Base-by-base conservation (phyloP, 257 asterid species). In the Nicotiana obtusifolia region DNA sequence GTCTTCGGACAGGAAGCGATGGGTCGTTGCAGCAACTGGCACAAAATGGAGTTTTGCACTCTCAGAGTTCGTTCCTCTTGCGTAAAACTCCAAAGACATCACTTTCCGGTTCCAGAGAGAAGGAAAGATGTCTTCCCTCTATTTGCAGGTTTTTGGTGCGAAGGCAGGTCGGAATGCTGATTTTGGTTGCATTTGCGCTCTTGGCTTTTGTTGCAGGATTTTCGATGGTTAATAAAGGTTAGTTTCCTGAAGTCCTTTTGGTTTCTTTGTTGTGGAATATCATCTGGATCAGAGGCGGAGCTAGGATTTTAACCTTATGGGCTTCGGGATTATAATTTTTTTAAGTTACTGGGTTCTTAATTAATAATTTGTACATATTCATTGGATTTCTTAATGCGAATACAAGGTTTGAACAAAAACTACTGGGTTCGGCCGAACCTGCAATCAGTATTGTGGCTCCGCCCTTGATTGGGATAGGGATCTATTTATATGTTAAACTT, bases 141-240 rank as follows among this genome's bases (percentile, higher is more conserved):
- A 59, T 89, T 81, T 88, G 85, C 81, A 95, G 93, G 89, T 88
- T 85, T 84, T 84, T 88, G 85, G 85, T 91, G 64, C 86, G 97
- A 88, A 92, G 85, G 87, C 90, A 90, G 85, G 95, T 91, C 47
- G 94, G 91, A 64, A 88, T 94, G 97, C 92, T 95, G 92, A 82
- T 92, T 85, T 88, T 94, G 91, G 89, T 84, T 66, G 86, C 77
- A 28, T 81, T 94, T 86, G 93, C 95, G 1, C 79, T 86, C 10
- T 68, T 92, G 83, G 97, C 93, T 84, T 89, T 89, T 76, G 73
- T 86, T 85, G 85, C 95, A 31, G 97, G 95, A 56, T 86, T 91
- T 85, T 89, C 90, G 82, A 86, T 91, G 61, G 84, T 89, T 83
- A 86, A 81, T 82, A 91, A 90, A 93, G 99, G 98, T 95, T 69